Percentiles rank a stretch among this genome's conserved stretches.
Conservation (phyloP, 345 rosid genomes). For the Corymbia maculata region DNA sequence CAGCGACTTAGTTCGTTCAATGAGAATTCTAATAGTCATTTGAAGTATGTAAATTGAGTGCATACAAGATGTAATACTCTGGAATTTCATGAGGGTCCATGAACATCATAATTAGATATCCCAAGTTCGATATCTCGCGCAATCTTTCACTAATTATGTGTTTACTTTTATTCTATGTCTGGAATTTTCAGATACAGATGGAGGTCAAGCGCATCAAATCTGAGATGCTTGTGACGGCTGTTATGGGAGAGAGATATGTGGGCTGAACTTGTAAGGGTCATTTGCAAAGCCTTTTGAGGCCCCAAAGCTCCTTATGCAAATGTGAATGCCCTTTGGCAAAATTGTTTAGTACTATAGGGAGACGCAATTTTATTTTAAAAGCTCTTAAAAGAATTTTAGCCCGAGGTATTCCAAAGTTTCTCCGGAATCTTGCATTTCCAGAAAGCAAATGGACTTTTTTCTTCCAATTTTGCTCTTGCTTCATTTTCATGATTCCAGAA, state of each 20-base stretch:
- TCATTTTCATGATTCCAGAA: no score
- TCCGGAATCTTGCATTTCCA: no score
- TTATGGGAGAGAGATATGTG: background rate
- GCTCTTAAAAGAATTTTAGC: no score
- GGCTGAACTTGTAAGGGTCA: background rate
- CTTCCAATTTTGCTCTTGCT: no score
- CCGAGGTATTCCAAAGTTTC: no score
- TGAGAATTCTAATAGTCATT: background rate
- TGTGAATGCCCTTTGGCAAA: no score
- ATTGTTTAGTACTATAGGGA: no score
- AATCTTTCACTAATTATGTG: background rate
- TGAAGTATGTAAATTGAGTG: background rate
- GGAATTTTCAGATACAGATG: background rate
- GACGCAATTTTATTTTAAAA: no score
- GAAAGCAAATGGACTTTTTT: no score
- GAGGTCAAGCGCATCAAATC: background rate
- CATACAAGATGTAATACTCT: background rate
- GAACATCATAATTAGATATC: background rate
- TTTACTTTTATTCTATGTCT: no score
- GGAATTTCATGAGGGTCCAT: background rate
- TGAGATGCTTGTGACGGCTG: background rate
- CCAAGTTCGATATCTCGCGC: background rate
- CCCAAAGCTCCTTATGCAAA: no score
- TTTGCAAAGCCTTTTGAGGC: no score
- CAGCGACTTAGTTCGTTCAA: background rate